Conservation (phyloP, 495 filamentous ascomycete genomes). For the Aspergillus sclerotiicarbonarius region DNA sequence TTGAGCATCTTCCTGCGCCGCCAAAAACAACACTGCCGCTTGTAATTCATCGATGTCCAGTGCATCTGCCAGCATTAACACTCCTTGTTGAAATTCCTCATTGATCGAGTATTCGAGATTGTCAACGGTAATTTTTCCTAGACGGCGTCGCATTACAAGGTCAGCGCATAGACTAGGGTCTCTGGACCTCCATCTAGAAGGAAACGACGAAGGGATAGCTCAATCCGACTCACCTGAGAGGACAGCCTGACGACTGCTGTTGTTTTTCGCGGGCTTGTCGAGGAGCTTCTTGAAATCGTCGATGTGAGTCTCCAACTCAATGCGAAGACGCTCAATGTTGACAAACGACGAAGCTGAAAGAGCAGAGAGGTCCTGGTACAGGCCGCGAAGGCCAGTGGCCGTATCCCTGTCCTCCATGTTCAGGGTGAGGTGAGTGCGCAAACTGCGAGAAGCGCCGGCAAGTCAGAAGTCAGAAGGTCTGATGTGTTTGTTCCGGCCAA, state of each 20-base stretch:
- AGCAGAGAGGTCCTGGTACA: slow-evolving; percentile 75
- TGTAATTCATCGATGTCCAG: slow-evolving; percentile 86
- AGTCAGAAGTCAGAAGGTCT: slow-evolving; percentile 22
- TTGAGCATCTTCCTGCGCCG: slow-evolving; percentile 61
- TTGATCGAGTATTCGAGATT: slow-evolving; percentile 79
- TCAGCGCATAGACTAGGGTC: slow-evolving; percentile 31
- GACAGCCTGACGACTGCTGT: slow-evolving; percentile 60
- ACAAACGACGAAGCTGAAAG: slow-evolving; percentile 59
- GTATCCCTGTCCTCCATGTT: slow-evolving; percentile 63
- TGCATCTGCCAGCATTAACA: slow-evolving; percentile 77
- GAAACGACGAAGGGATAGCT: background rate
- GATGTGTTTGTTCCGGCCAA: slow-evolving; percentile 29
- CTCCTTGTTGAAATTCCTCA: slow-evolving; percentile 76
- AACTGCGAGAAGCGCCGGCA: slow-evolving; percentile 24
- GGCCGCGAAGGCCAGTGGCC: slow-evolving; percentile 66
- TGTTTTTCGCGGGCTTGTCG: slow-evolving; percentile 69
- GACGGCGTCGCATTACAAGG: slow-evolving; percentile 12
- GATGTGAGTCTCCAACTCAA: slow-evolving; percentile 66
- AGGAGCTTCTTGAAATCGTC: slow-evolving; percentile 74
- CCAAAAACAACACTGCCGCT: slow-evolving; percentile 70
- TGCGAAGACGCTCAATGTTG: slow-evolving; percentile 60
- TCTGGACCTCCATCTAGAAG: background rate
- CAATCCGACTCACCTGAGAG: slow-evolving; percentile 45
- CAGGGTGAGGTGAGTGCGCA: slow-evolving; percentile 6
- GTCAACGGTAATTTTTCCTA: slow-evolving; percentile 69